These are phyloP conservation scores for Thraustotheca clavata DNA, from an alignment of 352 stramenopile genomes.

Conservation along the genomic window DNA sequence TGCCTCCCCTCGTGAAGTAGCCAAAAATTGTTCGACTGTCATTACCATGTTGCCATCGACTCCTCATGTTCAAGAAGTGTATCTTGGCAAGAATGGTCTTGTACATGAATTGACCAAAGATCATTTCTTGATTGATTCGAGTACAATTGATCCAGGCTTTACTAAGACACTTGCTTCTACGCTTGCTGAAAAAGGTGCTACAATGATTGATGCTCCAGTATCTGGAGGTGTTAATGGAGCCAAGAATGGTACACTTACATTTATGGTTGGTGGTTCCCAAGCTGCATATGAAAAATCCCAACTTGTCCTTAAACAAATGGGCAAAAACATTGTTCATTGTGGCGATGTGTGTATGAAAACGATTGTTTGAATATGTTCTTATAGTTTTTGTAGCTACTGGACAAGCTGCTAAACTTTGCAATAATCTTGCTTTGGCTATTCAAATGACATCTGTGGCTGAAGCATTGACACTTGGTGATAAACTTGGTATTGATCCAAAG, in stretches of 20 bases:
- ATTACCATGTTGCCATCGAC: constrained; percentile 95
- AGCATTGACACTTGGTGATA: constrained; percentile 94
- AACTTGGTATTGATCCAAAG: constrained; percentile 91
- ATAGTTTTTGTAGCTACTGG: constrained; percentile 52
- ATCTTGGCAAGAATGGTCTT: constrained; percentile 59
- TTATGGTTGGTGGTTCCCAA: constrained; percentile 89
- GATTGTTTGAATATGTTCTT: constrained; percentile 16
- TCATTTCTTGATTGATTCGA: constrained; percentile 93
- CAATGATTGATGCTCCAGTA: constrained; percentile 93
- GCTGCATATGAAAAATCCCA: constrained; percentile 62
- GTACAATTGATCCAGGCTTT: constrained; percentile 91
- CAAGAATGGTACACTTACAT: constrained; percentile 94
- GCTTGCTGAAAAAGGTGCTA: constrained; percentile 47
- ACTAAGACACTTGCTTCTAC: constrained; percentile 78
- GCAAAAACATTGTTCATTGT: constrained; percentile 91
- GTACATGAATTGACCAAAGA: constrained; percentile 52
- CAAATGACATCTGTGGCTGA: constrained; percentile 95
- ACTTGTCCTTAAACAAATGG: constrained; percentile 88
- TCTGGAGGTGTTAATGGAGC: constrained; percentile 95
- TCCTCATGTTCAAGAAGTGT: constrained; percentile 75
- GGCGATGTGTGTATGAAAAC: constrained; percentile 78
- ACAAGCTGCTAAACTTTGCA: constrained; percentile 94
- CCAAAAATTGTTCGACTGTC: constrained; percentile 70
- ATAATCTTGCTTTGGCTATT: constrained; percentile 96
- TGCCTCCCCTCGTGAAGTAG: constrained; percentile 58